Evolutionary conservation across 176 grass and related monocot genomes (phyloP).

Genomic region (Raddia guianensis): DNA sequence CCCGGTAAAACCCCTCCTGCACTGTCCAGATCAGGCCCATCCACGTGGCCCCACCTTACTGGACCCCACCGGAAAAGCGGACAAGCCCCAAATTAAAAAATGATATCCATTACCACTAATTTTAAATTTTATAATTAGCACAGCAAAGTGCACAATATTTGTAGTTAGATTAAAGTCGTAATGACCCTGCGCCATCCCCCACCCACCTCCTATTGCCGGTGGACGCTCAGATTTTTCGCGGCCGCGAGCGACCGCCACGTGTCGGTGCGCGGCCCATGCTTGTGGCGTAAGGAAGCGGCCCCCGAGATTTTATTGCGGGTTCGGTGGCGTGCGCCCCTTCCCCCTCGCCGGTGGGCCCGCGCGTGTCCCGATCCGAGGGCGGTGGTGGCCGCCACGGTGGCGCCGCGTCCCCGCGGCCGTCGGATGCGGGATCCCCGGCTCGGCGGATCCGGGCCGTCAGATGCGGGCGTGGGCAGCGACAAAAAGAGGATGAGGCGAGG

Average conservation of each 20-base stretch:
- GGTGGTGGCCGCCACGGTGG: slow-evolving; percentile 44
- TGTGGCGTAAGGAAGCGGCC: slow-evolving; percentile 58
- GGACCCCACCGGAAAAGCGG: slow-evolving; percentile 34
- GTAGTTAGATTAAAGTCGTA: neutral
- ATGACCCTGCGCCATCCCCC: neutral
- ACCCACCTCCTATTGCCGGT: slow-evolving; percentile 53
- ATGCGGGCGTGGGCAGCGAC: slow-evolving; percentile 51
- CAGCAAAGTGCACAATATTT: no score
- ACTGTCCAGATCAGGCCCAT: slow-evolving; percentile 58
- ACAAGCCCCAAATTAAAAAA: slow-evolving; percentile 21
- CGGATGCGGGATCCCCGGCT: slow-evolving; percentile 39
- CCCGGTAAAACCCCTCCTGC: slow-evolving; percentile 26
- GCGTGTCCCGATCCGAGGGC: slow-evolving; percentile 47
- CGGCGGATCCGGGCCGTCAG: slow-evolving; percentile 59
- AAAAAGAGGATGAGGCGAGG: slow-evolving; percentile 71
- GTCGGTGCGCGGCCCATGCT: slow-evolving; percentile 45
- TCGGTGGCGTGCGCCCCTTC: slow-evolving; percentile 4
- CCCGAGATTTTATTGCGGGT: slow-evolving; percentile 61
- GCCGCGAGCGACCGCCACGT: slow-evolving; percentile 35
- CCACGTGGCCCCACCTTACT: neutral
- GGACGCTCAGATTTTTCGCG: slow-evolving; percentile 6
- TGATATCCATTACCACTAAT: neutral
- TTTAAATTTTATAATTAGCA: neutral
- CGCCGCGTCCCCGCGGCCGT: slow-evolving; percentile 3
- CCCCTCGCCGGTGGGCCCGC: neutral